Base-by-base conservation (phyloP, 225 moss, liverwort and hornwort species). In the Marchantia polymorpha region DNA sequence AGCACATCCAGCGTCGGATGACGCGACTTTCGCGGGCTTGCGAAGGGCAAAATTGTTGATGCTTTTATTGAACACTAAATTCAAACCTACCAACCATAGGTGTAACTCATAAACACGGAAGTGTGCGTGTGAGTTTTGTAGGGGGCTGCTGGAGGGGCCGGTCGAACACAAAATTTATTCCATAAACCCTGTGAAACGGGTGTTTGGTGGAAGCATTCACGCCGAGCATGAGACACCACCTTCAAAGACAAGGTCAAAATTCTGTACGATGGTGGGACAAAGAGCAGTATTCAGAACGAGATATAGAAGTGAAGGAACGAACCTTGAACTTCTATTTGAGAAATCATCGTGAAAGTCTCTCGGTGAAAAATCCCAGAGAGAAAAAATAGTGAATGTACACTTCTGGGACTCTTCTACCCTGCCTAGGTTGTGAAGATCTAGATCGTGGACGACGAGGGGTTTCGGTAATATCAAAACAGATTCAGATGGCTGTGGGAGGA, bases 361-460 rank as follows among this genome's bases (percentile, higher is more conserved):
- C n/a, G n/a, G 13, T 22, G 72, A 23, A 72, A 72, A 49, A n/a
- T 17, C 22, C 72, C 49, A 17, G 50, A 22, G 50, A 20, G 50
- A 72, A 50, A 72, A 72, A 51, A 46, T 51, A 49, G 50, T 72
- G 49, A 72, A 72, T 72, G 12, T 72, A 72, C 72, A 72, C 72
- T 50, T 72, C 50, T 50, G 49, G 50, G 50, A 72, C 23, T 6
- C 19, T 49, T 31, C 9, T 10, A 50, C 49, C 72, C 72, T 72
- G 10, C 51, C 72, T 49, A 72, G n/a, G 50, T 3, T 47, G n/a
- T 65, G 14, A 0, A 0, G 25, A 26, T 13, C 25, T 26, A 52
- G 26, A 53, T 50, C 25, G 14, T 52, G 52, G 52, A 26, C 12
- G 49, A 50, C 8, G 52, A 52, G 25, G 52, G 20, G 52, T 13